These are phyloP conservation scores for Phytophthora colocasiae DNA, from an alignment of 352 stramenopile species.

Conservation along the genomic window DNA sequence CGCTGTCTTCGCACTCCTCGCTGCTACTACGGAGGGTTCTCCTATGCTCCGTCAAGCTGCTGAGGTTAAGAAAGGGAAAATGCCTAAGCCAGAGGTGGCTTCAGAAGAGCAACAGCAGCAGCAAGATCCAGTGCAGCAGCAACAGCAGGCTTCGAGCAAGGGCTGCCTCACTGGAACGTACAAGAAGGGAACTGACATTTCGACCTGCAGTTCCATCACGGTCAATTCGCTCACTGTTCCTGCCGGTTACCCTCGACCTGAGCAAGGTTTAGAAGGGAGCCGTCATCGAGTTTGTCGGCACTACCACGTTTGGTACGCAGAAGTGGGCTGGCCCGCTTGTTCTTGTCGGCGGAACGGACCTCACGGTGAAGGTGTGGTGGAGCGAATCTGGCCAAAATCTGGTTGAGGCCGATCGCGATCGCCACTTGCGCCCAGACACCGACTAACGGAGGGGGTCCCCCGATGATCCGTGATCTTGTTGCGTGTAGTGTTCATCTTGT, in stretches of 20 bases:
- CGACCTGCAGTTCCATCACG: constrained; percentile 29
- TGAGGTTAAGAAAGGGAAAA: constrained; percentile 13
- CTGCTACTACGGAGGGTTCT: constrained; percentile 10
- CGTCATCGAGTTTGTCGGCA: constrained; percentile 37
- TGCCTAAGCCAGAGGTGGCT: neutral
- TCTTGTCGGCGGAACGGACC: constrained; percentile 21
- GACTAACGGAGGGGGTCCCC: no score
- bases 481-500: no score
- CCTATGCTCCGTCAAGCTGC: constrained; percentile 25
- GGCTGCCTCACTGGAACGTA: constrained; percentile 33
- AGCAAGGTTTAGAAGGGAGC: constrained; percentile 31
- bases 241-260: constrained; percentile 28
- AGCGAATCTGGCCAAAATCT: no score
- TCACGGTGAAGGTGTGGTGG: constrained; percentile 30
- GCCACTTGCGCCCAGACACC: no score
- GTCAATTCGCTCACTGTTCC: constrained; percentile 24
- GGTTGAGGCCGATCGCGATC: no score
- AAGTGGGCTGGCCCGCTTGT: constrained; percentile 42
- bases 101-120: constrained; percentile 7
- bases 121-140: constrained; percentile 5
- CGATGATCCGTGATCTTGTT: no score
- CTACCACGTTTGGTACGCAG: constrained; percentile 39
- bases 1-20: constrained; percentile 15
- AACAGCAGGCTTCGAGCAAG: neutral
- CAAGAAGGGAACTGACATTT: constrained; percentile 38